phyloP scores from a whole-genome alignment of 1,139 yeast species.

The Meyerozyma sp. region DNA sequence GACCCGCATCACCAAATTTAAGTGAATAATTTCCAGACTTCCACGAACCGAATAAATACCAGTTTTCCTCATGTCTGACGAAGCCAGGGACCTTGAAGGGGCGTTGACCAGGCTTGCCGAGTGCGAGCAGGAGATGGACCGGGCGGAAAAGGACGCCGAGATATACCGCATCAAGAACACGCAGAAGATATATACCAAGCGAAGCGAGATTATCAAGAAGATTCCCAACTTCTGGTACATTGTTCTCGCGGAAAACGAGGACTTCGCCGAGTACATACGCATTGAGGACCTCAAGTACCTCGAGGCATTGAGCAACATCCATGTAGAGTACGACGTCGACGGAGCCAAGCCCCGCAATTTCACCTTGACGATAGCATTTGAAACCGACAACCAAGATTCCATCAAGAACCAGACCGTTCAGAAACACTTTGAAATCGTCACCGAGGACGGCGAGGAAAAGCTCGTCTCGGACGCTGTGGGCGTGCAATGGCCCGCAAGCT shows the following conservation, averaged over 20 bases:
- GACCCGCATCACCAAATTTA: not conserved
- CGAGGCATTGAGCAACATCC: slow-evolving; percentile 54
- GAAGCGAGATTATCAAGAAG: slow-evolving; percentile 40
- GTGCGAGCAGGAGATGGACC: slow-evolving; percentile 51
- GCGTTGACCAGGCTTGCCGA: slow-evolving; percentile 34
- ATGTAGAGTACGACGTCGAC: slow-evolving; percentile 45
- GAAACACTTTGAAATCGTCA: slow-evolving; percentile 43
- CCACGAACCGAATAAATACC: too few species aligned
- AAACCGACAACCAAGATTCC: slow-evolving; percentile 26
- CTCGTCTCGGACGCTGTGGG: slow-evolving; percentile 46
- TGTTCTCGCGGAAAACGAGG: slow-evolving; percentile 69
- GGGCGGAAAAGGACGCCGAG: slow-evolving; percentile 53
- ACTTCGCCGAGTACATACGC: slow-evolving; percentile 64
- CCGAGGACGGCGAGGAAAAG: slow-evolving; percentile 48
- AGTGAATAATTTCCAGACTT: not conserved
- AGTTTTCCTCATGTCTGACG: not conserved
- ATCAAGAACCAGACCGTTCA: slow-evolving; percentile 49
- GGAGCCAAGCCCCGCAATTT: slow-evolving; percentile 33
- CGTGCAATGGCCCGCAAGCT: slow-evolving; percentile 56
- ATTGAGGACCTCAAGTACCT: slow-evolving; percentile 65
- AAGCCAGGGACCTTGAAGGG: slow-evolving; percentile 7
- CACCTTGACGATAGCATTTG: slow-evolving; percentile 50
- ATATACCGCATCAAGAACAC: slow-evolving; percentile 44
- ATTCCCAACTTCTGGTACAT: slow-evolving; percentile 75
- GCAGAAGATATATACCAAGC: slow-evolving; percentile 42